A percentile compares a stretch with the other conserved stretches of the same genome.
Evolutionary conservation across 176 grass and related monocot species (phyloP).

Genomic region (Bothriochloa decipiens): DNA sequence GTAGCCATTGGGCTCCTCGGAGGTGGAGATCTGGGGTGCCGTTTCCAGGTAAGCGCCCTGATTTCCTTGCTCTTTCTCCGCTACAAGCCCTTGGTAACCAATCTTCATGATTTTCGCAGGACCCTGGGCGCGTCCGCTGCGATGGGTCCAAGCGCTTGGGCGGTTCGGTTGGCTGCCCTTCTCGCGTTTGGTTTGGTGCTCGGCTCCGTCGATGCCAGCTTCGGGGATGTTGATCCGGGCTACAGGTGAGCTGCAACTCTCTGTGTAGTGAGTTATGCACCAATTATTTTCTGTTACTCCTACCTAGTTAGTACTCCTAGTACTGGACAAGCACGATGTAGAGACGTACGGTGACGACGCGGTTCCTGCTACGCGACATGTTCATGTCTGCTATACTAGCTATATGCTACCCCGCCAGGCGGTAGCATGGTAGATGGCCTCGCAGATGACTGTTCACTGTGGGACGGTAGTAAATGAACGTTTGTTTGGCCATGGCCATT

Average conservation of each 20-base stretch:
- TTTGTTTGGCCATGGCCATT: too few species aligned
- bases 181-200: slow-evolving; percentile 52
- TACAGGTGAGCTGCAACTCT: slow-evolving; percentile 64
- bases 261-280: background rate
- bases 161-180: slow-evolving; percentile 43
- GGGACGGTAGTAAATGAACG: too few species aligned
- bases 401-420: too few species aligned
- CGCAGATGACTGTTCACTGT: too few species aligned
- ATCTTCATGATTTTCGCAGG: background rate
- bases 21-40: background rate
- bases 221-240: slow-evolving; percentile 67
- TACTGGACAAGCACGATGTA: too few species aligned
- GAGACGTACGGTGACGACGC: too few species aligned
- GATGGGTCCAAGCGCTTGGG: slow-evolving; percentile 44
- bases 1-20: background rate
- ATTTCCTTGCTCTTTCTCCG: background rate
- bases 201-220: slow-evolving; percentile 58
- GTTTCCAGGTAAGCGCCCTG: background rate
- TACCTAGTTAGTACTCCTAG: too few species aligned
- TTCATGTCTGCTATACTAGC: too few species aligned
- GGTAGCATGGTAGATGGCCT: too few species aligned
- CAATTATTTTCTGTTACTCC: too few species aligned
- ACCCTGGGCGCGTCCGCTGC: slow-evolving; percentile 8
- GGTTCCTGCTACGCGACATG: too few species aligned
- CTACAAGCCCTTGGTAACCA: background rate